These are phyloP conservation scores for Geotrichum bryndzae DNA, from an alignment of 1,139 yeast genomes.

Conservation along the genomic window DNA sequence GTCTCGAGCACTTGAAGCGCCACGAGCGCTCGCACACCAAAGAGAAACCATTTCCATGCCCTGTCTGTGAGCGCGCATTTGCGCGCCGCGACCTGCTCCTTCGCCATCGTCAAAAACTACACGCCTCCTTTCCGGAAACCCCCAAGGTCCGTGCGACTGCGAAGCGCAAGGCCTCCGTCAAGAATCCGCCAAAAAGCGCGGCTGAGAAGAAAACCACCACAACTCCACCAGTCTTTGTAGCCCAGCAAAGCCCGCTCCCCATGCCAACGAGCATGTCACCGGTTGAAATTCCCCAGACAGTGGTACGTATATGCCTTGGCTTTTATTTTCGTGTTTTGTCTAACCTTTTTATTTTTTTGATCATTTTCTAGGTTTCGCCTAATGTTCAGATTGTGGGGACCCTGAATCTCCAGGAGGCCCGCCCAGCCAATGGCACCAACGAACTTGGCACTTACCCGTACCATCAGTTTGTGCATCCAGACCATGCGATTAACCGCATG, in stretches of 20 bases:
- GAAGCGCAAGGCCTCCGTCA: constrained; percentile 10
- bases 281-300: not conserved
- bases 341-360: not conserved
- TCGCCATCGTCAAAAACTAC: constrained; percentile 91
- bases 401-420: not conserved
- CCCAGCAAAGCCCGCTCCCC: not conserved
- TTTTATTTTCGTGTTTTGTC: not conserved
- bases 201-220: not conserved
- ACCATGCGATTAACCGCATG: constrained; percentile 16
- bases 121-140: constrained; percentile 44
- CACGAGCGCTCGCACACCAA: constrained; percentile 95
- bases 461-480: not conserved
- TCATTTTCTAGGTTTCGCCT: not conserved
- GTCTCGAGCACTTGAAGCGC: constrained; percentile 87
- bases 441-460: not conserved
- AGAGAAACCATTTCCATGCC: constrained; percentile 94
- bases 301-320: not conserved
- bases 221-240: not conserved
- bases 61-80: constrained; percentile 93
- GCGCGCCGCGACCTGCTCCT: constrained; percentile 85
- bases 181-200: not conserved
- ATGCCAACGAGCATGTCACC: not conserved
- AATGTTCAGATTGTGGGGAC: not conserved
- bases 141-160: constrained; percentile 22
- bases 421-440: not conserved